Base-by-base conservation (phyloP, 2,329 filamentous ascomycete species). In the Pseudogymnoascus sp. region DNA sequence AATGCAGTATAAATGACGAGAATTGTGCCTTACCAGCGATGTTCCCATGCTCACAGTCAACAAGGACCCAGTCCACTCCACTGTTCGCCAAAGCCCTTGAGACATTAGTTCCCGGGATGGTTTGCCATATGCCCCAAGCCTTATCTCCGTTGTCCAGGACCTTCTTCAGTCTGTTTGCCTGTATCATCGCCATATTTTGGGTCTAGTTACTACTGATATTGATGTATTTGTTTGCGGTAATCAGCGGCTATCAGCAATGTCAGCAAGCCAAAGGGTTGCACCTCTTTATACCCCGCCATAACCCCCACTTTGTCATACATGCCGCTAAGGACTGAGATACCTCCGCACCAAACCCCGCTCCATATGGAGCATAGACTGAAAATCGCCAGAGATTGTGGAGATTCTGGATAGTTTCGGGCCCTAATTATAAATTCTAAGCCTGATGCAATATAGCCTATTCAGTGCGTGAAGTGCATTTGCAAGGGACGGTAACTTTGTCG, bases 21-120 rank as follows among this genome's bases (percentile, higher is more conserved):
- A 33, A 21, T 21, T 42, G 36, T 60, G 57, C 71, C 63, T 71
- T 57, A 80, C 79, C 80, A 66, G 82, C 80, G 42, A 84, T 81
- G 63, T 80, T 82, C 6, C 83, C 83, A 70, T 85, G 83, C 65
- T 83, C 81, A 69, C 81, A 82, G 70, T 84, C 83, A 26, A 84
- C 82, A 72, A 88, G 77, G 9, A 90, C 82, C 80, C 87, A 89
- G 71, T 89, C 87, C 1, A 87, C 79, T 0, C 85, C 87, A 2
- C 80, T 81, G 63, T 84, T 77, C 1, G 87, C 86, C 59, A 90
- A 76, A 17, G 80, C 74, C 62, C 85, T 79, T 4, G 84, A 84
- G 11, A 87, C 75, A 66, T 87, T 86, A 50, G 80, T 77, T 0
- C 84, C 83, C 0, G 85, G 84, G 62, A 87, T 74, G 78, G 85